Percentiles rank a stretch among this genome's conserved stretches.
phyloP scores from a whole-genome alignment of 352 stramenopile species.

The Phytopythium boreale region DNA sequence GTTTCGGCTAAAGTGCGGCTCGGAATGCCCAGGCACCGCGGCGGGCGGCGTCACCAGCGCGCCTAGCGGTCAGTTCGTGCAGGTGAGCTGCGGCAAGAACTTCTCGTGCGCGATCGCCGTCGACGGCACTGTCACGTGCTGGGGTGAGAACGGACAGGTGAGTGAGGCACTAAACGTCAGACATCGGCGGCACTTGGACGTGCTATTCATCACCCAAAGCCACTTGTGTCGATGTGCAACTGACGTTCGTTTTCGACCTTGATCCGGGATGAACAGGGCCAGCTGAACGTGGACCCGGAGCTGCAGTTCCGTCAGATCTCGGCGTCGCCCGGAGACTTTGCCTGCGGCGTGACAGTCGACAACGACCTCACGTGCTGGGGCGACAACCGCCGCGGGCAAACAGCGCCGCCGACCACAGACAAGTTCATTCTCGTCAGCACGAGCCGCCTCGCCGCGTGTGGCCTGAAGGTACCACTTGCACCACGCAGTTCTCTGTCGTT shows the following conservation, averaged over 20 bases:
- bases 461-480: conserved; percentile 33
- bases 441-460: conserved; percentile 60
- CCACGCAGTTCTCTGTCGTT: background rate
- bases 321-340: conserved; percentile 56
- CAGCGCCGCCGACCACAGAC: conserved; percentile 31
- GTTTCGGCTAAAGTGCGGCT: background rate
- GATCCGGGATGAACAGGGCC: conserved; percentile 29
- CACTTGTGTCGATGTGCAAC: background rate
- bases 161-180: background rate
- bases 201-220: too few relatives aligned
- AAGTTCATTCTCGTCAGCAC: conserved; percentile 70
- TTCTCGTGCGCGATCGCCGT: conserved; percentile 55
- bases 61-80: conserved; percentile 56
- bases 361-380: conserved; percentile 68
- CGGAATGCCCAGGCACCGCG: conserved; percentile 24
- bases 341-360: conserved; percentile 54
- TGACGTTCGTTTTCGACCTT: conserved; percentile 15
- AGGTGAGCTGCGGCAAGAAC: conserved; percentile 75
- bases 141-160: conserved; percentile 65
- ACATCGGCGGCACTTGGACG: too few relatives aligned
- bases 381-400: conserved; percentile 67
- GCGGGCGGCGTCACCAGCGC: conserved; percentile 29
- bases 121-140: conserved; percentile 53
- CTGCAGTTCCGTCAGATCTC: conserved; percentile 64
- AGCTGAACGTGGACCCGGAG: conserved; percentile 36